These are phyloP conservation scores for Calvatia gigantea DNA, from an alignment of 768 basidiomycete genomes.

Conservation along the genomic window DNA sequence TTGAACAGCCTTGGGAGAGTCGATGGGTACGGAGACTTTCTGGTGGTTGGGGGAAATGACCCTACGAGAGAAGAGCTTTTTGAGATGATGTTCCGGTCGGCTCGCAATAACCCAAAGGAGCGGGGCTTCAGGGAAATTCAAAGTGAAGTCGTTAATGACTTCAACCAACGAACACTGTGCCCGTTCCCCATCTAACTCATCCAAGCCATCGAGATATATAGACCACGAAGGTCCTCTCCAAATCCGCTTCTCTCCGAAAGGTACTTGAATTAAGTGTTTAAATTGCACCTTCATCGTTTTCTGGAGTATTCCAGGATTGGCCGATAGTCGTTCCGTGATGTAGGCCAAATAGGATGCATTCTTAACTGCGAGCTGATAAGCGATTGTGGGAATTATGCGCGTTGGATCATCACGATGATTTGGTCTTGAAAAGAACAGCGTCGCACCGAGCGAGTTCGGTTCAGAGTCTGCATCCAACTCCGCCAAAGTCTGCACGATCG, in stretches of 20 bases:
- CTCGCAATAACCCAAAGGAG: not conserved
- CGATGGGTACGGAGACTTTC: no score
- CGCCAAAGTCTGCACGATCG: not conserved
- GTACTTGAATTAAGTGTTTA: not conserved
- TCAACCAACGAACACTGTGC: not conserved
- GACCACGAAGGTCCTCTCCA: not conserved
- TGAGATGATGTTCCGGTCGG: not conserved
- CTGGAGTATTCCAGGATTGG: not conserved
- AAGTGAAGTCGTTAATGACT: not conserved
- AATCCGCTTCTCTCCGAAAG: not conserved
- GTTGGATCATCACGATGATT: not conserved
- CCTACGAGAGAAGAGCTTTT: not conserved
- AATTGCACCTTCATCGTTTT: not conserved
- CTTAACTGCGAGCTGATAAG: not conserved
- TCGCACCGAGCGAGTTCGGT: not conserved
- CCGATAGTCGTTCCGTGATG: not conserved
- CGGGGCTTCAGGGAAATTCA: not conserved
- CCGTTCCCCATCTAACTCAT: not conserved
- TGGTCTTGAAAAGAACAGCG: not conserved
- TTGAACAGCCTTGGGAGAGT: not conserved
- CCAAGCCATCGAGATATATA: not conserved
- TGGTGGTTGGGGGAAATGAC: no score
- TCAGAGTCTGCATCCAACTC: not conserved
- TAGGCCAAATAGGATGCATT: not conserved
- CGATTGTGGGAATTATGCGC: not conserved